Percentiles rank a stretch among this genome's conserved stretches.
Evolutionary conservation across 345 rosid genomes (phyloP).

Genomic region (Arabis alpina): DNA sequence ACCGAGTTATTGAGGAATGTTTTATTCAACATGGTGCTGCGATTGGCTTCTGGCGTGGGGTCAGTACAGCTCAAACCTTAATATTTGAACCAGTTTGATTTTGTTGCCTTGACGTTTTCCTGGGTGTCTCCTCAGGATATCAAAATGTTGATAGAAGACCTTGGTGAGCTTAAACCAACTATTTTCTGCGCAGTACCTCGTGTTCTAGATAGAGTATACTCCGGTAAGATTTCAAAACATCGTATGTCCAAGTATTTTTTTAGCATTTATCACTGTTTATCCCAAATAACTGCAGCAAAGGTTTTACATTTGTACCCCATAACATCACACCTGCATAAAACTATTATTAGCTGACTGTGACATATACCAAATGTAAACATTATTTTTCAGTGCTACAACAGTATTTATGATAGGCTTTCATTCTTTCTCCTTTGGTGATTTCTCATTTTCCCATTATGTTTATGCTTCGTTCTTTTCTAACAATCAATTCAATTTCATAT

Average conservation of each 20-base stretch:
- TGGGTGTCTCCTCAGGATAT: conserved; percentile 65
- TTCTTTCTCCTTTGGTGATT: conserved; percentile 1
- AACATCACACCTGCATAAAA: conserved; percentile 14
- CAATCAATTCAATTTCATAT: neutral
- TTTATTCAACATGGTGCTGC: conserved; percentile 81
- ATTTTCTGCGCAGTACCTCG: conserved; percentile 98
- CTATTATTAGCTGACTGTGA: conserved; percentile 9
- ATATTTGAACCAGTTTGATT: conserved; percentile 19
- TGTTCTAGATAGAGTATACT: conserved; percentile 86
- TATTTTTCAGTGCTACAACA: neutral
- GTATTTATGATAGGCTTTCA: neutral
- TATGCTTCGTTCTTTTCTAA: neutral
- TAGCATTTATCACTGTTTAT: neutral
- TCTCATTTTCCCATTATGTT: neutral
- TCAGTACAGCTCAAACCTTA: conserved; percentile 48
- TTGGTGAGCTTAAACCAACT: conserved; percentile 93
- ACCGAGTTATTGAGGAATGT: conserved; percentile 89
- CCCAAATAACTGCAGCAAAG: conserved; percentile 3
- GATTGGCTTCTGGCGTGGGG: conserved; percentile 99
- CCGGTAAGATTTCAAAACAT: conserved; percentile 51
- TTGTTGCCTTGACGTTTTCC: conserved; percentile 11
- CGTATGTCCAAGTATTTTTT: too few species aligned
- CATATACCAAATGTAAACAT: conserved; percentile 12
- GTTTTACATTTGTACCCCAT: neutral
- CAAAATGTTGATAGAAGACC: conserved; percentile 85